These are phyloP conservation scores for Mycena floridula DNA, from an alignment of 768 basidiomycete species.

Conservation along the genomic window DNA sequence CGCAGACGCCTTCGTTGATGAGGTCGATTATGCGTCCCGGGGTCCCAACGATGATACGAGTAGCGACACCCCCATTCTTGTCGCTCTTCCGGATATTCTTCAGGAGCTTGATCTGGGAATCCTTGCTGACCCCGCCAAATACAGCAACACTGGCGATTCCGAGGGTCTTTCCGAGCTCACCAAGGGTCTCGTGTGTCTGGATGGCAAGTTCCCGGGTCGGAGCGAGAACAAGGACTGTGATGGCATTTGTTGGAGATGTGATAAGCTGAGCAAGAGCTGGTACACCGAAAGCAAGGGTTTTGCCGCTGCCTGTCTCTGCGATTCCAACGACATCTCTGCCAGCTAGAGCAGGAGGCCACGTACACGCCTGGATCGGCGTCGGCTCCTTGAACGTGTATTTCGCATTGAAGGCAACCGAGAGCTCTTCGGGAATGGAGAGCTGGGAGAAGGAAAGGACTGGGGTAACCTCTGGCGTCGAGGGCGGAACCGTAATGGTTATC, in stretches of 20 bases:
- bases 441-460: conserved; percentile 76
- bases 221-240: conserved; percentile 76
- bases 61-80: conserved; percentile 31
- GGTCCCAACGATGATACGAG: conserved; percentile 88
- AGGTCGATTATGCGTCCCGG: conserved; percentile 92
- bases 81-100: conserved; percentile 46
- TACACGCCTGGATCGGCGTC: conserved; percentile 92
- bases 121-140: conserved; percentile 94
- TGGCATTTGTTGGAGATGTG: conserved; percentile 24
- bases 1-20: conserved; percentile 80
- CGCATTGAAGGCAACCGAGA: conserved; percentile 56
- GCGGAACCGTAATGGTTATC: conserved; percentile 62
- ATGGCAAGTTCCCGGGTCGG: conserved; percentile 96
- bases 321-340: conserved; percentile 91
- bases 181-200: conserved; percentile 86
- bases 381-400: conserved; percentile 64
- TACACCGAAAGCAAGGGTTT: conserved; percentile 93
- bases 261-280: conserved; percentile 76
- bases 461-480: conserved; percentile 35
- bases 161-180: conserved; percentile 64
- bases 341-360: conserved; percentile 84
- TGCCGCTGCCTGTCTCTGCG: conserved; percentile 96
- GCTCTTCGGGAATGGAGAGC: conserved; percentile 56
- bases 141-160: conserved; percentile 80
- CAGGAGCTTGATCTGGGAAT: conserved; percentile 68